Evolutionary conservation across 2,329 filamentous ascomycete species (phyloP).

Genomic region (Dactylonectria macrodidyma): DNA sequence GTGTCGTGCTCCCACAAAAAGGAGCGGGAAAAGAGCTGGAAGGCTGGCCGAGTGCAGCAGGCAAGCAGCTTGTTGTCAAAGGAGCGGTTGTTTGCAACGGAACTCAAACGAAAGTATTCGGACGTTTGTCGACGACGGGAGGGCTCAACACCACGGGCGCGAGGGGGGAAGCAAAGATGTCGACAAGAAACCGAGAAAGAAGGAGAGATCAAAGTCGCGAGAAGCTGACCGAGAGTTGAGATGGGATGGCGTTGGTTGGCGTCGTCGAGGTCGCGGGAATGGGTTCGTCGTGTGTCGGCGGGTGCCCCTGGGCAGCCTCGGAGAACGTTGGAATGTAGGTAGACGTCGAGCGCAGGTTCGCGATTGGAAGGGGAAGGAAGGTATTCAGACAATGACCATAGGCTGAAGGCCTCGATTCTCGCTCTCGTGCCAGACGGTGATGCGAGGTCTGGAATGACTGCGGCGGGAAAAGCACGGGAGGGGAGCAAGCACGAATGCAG

Average conservation of each 20-base stretch:
- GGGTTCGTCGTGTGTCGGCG: conserved; percentile 14
- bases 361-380: conserved; percentile 37
- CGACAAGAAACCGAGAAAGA: conserved; percentile 15
- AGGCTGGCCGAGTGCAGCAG: conserved; percentile 46
- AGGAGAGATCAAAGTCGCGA: neutral
- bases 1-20: conserved; percentile 14
- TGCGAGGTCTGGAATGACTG: conserved; percentile 51
- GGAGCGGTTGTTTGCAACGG: conserved; percentile 39
- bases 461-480: conserved; percentile 35
- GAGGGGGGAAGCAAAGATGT: conserved; percentile 35
- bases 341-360: conserved; percentile 35
- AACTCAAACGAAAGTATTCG: conserved; percentile 23
- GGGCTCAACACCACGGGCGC: conserved; percentile 48
- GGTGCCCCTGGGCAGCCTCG: conserved; percentile 38
- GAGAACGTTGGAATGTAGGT: conserved; percentile 23
- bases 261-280: conserved; percentile 10
- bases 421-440: conserved; percentile 53
- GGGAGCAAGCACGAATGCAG: conserved; percentile 42
- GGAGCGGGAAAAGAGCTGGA: conserved; percentile 37
- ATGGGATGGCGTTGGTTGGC: conserved; percentile 11
- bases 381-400: conserved; percentile 35
- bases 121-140: conserved; percentile 22
- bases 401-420: conserved; percentile 42
- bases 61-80: conserved; percentile 37
- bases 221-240: neutral